These are phyloP conservation scores for Ophiostoma sp. DNA, from an alignment of 2,329 filamentous ascomycete species.

Conservation along the genomic window DNA sequence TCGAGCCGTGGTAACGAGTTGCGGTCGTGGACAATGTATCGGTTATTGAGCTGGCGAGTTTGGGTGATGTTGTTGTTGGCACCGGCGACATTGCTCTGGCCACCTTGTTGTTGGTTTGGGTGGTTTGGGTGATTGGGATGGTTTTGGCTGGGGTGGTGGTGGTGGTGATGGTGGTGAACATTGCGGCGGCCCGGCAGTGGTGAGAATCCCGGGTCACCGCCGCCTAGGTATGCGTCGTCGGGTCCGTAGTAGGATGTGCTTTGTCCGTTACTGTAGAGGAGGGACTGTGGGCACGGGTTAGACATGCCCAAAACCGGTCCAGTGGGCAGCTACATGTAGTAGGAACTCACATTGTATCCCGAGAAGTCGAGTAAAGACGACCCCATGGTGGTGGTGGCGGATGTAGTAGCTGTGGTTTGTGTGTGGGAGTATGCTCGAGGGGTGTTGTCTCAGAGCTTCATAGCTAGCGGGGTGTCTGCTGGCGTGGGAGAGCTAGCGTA, in stretches of 20 bases:
- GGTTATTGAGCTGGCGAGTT: slow-evolving; percentile 30
- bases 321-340: not conserved
- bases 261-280: slow-evolving; percentile 22
- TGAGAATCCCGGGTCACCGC: slow-evolving; percentile 31
- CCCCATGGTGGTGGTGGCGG: slow-evolving; percentile 18
- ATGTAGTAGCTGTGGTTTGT: not conserved
- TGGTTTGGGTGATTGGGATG: slow-evolving; percentile 27
- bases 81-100: slow-evolving; percentile 26
- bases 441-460: not conserved
- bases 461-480: no score
- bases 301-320: not conserved
- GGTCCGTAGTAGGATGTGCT: slow-evolving; percentile 24
- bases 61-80: slow-evolving; percentile 31
- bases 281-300: slow-evolving; percentile 13
- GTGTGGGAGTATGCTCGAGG: not conserved
- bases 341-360: slow-evolving; percentile 25
- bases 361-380: slow-evolving; percentile 26
- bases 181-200: slow-evolving; percentile 19
- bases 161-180: slow-evolving; percentile 17
- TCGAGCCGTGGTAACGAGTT: slow-evolving; percentile 63
- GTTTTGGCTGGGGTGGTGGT: slow-evolving; percentile 23
- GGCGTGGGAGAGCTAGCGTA: no score
- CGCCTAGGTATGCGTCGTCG: slow-evolving; percentile 29
- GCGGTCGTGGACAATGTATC: slow-evolving; percentile 41
- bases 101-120: slow-evolving; percentile 13